Conservation (phyloP, 1,139 yeast genomes). For the Candida albicans region DNA sequence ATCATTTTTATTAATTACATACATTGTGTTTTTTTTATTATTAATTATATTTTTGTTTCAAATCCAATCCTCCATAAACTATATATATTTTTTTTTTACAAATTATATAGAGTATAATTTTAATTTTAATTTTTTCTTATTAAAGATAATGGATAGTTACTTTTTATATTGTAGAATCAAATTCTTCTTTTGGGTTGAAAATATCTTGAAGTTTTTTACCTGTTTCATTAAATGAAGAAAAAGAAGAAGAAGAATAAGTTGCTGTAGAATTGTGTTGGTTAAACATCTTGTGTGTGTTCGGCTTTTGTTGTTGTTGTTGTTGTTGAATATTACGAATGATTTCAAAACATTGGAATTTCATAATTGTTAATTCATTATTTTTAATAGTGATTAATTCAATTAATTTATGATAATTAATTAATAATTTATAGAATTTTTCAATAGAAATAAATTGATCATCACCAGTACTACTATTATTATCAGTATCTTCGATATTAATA, state of each 20-base stretch:
- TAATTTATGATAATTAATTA: constrained; percentile 11
- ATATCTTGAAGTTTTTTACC: constrained; percentile 10
- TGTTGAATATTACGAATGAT: constrained; percentile 2
- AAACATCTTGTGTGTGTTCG: too few species aligned
- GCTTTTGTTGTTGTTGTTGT: background rate
- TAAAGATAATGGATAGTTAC: background rate
- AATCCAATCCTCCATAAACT: too few species aligned
- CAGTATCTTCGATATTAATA: background rate
- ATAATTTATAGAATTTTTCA: constrained; percentile 12
- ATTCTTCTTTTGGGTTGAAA: constrained; percentile 15
- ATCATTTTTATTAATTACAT: too few species aligned
- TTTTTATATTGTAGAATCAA: constrained; percentile 11
- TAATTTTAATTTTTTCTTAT: background rate
- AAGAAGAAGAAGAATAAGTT: too few species aligned
- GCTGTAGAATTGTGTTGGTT: too few species aligned
- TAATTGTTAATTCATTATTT: constrained; percentile 12
- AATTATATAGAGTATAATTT: too few species aligned
- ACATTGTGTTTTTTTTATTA: too few species aligned
- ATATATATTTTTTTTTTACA: too few species aligned
- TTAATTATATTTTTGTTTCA: too few species aligned
- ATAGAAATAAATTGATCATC: constrained; percentile 3
- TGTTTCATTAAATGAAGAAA: constrained; percentile 3
- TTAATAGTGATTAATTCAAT: constrained; percentile 9
- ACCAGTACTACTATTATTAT: background rate
- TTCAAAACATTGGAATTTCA: constrained; percentile 10